Conservation (phyloP, 2,329 filamentous ascomycete genomes). For the Cephalotrichum gorgonifer region DNA sequence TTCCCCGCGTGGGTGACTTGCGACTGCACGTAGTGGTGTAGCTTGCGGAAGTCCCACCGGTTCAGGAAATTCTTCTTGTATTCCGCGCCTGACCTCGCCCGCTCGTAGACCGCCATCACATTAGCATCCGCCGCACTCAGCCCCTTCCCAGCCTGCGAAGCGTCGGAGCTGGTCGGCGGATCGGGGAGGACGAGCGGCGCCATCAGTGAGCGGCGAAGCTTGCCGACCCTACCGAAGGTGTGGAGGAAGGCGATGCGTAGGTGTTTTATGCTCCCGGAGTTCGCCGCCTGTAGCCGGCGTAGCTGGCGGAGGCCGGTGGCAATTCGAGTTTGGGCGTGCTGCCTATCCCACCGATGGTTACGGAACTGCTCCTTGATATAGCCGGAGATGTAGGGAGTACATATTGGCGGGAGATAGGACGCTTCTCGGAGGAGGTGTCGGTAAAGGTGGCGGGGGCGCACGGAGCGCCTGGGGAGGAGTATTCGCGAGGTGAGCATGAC, state of each 20-base stretch:
- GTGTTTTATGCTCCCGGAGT: constrained; percentile 34
- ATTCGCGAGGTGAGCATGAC: constrained; percentile 11
- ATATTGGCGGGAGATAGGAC: constrained; percentile 46
- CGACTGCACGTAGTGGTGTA: constrained; percentile 28
- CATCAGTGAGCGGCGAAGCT: constrained; percentile 37
- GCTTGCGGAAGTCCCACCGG: constrained; percentile 36
- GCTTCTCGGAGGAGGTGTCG: constrained; percentile 50
- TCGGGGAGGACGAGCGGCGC: constrained; percentile 23
- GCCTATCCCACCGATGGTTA: constrained; percentile 20
- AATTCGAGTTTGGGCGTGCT: constrained; percentile 19
- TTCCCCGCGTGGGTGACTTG: constrained; percentile 25
- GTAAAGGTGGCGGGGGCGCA: constrained; percentile 35
- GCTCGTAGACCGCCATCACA: background rate
- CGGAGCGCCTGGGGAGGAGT: constrained; percentile 20
- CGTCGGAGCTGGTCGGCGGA: constrained; percentile 23
- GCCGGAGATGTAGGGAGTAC: constrained; percentile 30
- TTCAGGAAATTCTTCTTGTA: constrained; percentile 25
- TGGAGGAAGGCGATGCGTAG: constrained; percentile 36
- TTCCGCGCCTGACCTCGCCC: background rate
- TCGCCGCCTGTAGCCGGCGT: constrained; percentile 40
- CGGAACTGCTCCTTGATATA: constrained; percentile 37
- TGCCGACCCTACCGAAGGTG: constrained; percentile 43
- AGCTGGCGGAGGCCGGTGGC: constrained; percentile 30
- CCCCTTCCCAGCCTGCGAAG: background rate
- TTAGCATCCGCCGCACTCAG: background rate